Evolutionary conservation across 1,284 basidiomycete species (phyloP), one percentile per base, ranked within the genome.

Genomic region (Jaminaea rosea): DNA sequence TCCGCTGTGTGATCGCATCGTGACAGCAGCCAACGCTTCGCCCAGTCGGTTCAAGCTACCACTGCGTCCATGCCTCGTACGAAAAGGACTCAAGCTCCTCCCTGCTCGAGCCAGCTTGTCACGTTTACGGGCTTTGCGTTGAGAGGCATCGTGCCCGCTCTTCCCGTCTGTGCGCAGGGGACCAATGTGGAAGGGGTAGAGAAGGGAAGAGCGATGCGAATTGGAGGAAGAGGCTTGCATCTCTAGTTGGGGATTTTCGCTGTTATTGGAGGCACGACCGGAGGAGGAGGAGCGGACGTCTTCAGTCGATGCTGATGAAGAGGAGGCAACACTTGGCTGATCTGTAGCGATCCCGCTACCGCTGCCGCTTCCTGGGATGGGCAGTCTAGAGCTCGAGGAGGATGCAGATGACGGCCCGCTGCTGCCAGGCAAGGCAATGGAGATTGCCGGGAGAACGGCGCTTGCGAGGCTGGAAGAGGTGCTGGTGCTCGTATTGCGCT

Each of bases 141-240:
- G 27, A 46, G 51, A 34, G 24, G 28, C 13, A 28, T 44, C 23
- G 17, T 49, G 31, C 10, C 45, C 52, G 28, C 44, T 27, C 17
- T 27, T 42, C n/a, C 58, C 59, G 19, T 59, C 59, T 19, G 59
- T 53, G 39, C 48, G 55, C 44, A 63, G 53, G 7, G 52, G 54
- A 13, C 52, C 49, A 9, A 59, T 57, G n/a, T 27, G 13, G 24
- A 62, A 55, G 2, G 59, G 47, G 32, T 58, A 56, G 27, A 53
- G 58, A n/a, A 23, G n/a, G 4, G 34, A 36, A 21, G n/a, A 23
- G 39, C 24, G 39, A 24, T 42, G 39, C n/a, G n/a, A n/a, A n/a
- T 42, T 42, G 11, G 39, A 21, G 28, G 3, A n/a, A n/a, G n/a
- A n/a, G n/a, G 17, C 17, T 23, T 42, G 19, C 8, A 8, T 31